Evolutionary conservation across 371 early-diverging fungal species (phyloP).

Genomic region (Mucor mucedo): DNA sequence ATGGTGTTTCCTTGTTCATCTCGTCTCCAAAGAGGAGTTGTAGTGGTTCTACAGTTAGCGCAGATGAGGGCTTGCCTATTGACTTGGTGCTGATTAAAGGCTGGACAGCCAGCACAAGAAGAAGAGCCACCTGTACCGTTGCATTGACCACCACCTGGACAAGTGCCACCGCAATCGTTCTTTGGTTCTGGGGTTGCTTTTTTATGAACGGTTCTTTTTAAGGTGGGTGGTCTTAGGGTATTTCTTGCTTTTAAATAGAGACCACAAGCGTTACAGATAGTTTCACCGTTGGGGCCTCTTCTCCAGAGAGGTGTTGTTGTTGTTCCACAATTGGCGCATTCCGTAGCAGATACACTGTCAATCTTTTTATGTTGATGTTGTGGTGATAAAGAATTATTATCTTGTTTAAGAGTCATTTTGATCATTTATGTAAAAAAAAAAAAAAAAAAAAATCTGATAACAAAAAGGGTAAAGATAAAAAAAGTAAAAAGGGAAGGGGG

Average conservation of each 20-base stretch:
- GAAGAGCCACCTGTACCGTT: conserved; percentile 74
- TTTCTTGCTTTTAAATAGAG: conserved; percentile 60
- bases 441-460: conserved; percentile 6
- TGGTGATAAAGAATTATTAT: conserved; percentile 11
- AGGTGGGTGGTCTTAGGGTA: conserved; percentile 46
- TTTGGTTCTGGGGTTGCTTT: conserved; percentile 16
- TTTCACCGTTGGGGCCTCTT: conserved; percentile 75
- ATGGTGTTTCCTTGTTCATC: conserved; percentile 78
- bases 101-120: conserved; percentile 76
- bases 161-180: conserved; percentile 56
- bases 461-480: conserved; percentile 2
- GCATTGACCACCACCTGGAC: conserved; percentile 80
- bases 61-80: conserved; percentile 66
- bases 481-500: conserved; percentile 3
- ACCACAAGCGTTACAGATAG: conserved; percentile 91
- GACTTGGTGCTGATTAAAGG: conserved; percentile 70
- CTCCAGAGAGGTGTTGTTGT: conserved; percentile 91
- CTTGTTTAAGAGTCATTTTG: not conserved
- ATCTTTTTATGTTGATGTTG: conserved; percentile 24
- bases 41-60: conserved; percentile 80
- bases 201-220: conserved; percentile 39
- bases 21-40: conserved; percentile 92
- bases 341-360: conserved; percentile 36
- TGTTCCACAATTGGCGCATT: conserved; percentile 87
- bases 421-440: not conserved